Evolutionary conservation across 176 grass and related monocot species (phyloP).

Genomic region (Rhynchospora breviuscula): DNA sequence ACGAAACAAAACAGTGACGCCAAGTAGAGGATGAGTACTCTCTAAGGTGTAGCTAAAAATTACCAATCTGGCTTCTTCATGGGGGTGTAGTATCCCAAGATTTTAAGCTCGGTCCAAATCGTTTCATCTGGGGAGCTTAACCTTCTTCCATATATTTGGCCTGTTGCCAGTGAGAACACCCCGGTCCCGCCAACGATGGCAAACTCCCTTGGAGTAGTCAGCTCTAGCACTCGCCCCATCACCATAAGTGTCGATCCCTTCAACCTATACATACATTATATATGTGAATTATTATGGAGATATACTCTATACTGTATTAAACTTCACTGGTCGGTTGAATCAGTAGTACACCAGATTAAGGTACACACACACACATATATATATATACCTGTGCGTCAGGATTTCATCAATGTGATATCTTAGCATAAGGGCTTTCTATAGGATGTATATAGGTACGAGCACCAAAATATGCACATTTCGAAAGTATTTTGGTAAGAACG

Average conservation of each 20-base stretch:
- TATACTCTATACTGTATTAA: too few species aligned
- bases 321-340: background rate
- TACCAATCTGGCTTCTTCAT: background rate
- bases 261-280: background rate
- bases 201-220: background rate
- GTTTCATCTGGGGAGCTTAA: background rate
- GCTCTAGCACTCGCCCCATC: background rate
- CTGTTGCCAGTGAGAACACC: background rate
- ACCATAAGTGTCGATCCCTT: background rate
- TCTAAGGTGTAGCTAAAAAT: too few species aligned
- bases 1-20: background rate
- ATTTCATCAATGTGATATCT: too few species aligned
- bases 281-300: too few species aligned
- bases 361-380: background rate
- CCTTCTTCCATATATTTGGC: background rate
- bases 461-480: background rate
- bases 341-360: background rate
- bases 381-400: too few species aligned
- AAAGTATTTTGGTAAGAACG: background rate
- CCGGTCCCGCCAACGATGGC: constrained; percentile 1
- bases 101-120: background rate
- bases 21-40: too few species aligned
- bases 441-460: too few species aligned
- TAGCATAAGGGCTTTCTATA: too few species aligned
- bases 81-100: background rate